Conservation (phyloP, 768 basidiomycete genomes). For the Leccinellum albellum region DNA sequence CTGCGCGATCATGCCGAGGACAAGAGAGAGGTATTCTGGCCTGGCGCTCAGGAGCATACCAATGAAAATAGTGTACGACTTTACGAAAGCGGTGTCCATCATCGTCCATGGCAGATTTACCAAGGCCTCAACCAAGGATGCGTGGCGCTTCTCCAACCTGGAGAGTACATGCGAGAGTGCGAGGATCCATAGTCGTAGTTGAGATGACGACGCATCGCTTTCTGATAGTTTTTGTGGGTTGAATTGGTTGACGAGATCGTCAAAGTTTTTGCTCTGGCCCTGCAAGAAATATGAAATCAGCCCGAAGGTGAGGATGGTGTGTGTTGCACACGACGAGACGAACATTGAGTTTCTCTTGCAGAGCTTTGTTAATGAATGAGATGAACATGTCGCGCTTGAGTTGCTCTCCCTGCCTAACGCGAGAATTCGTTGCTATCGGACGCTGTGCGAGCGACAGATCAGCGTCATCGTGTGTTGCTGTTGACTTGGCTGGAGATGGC, state of each 20-base stretch:
- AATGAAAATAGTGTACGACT: slow-evolving; percentile 84
- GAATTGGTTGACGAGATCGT: slow-evolving; percentile 89
- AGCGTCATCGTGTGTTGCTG: slow-evolving; percentile 6
- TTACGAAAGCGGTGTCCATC: slow-evolving; percentile 81
- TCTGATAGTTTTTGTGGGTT: slow-evolving; percentile 43
- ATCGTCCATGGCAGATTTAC: slow-evolving; percentile 89
- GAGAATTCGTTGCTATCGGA: slow-evolving; percentile 75
- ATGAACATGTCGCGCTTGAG: slow-evolving; percentile 81
- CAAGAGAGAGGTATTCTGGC: slow-evolving; percentile 85
- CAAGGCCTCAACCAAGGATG: slow-evolving; percentile 79
- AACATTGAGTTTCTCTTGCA: slow-evolving; percentile 70
- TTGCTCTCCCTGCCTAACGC: slow-evolving; percentile 73
- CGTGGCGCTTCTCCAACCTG: slow-evolving; percentile 77
- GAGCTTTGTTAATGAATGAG: slow-evolving; percentile 75
- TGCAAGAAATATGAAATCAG: slow-evolving; percentile 30
- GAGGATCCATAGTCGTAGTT: slow-evolving; percentile 76
- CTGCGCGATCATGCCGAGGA: slow-evolving; percentile 76
- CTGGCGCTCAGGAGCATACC: slow-evolving; percentile 88
- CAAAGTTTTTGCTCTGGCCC: slow-evolving; percentile 74
- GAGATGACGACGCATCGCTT: slow-evolving; percentile 37
- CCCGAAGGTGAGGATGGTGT: neutral
- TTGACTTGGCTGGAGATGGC: slow-evolving; percentile 29
- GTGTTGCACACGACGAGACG: slow-evolving; percentile 27
- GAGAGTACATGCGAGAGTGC: slow-evolving; percentile 92
- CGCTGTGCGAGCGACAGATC: slow-evolving; percentile 33